Percentiles rank a stretch among this genome's conserved stretches.
These are phyloP conservation scores for Casuarina equisetifolia DNA, from an alignment of 306 rosid genomes.

Conservation along the genomic window DNA sequence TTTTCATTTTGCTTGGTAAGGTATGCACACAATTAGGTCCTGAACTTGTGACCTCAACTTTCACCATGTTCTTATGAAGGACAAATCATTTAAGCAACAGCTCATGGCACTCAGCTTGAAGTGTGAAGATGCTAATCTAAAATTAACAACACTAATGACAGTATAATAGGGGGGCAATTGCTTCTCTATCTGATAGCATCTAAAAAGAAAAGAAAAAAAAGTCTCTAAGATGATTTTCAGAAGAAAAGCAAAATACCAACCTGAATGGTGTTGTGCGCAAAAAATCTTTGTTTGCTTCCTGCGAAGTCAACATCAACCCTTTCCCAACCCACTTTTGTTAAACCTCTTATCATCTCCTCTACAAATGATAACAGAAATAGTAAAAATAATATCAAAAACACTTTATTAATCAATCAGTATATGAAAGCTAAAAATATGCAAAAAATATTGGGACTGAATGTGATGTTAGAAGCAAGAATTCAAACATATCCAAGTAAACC, in stretches of 20 bases:
- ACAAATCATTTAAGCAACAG: not conserved
- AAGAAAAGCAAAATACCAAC: slow-evolving; percentile 33
- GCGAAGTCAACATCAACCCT: slow-evolving; percentile 76
- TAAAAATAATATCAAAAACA: not conserved
- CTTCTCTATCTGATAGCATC: not conserved
- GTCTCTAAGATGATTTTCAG: slow-evolving; percentile 8
- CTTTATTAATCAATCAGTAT: not conserved
- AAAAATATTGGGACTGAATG: not conserved
- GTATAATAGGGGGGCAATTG: not conserved
- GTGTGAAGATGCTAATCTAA: not conserved
- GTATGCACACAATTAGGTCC: not conserved
- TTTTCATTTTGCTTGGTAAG: not conserved
- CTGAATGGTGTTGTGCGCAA: slow-evolving; percentile 86
- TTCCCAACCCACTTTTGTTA: slow-evolving; percentile 80
- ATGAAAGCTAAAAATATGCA: not conserved
- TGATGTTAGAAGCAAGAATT: not conserved
- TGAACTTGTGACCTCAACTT: not conserved
- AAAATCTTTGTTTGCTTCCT: slow-evolving; percentile 56
- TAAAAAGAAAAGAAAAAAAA: not conserved
- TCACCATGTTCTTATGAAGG: not conserved
- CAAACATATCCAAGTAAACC: too few species aligned
- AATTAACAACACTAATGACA: not conserved
- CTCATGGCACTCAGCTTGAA: not conserved
- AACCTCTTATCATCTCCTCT: slow-evolving; percentile 80
- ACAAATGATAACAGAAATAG: slow-evolving; percentile 22